phyloP scores from a whole-genome alignment of 805 yeast genomes.

The Ogataea parapolymorpha region DNA sequence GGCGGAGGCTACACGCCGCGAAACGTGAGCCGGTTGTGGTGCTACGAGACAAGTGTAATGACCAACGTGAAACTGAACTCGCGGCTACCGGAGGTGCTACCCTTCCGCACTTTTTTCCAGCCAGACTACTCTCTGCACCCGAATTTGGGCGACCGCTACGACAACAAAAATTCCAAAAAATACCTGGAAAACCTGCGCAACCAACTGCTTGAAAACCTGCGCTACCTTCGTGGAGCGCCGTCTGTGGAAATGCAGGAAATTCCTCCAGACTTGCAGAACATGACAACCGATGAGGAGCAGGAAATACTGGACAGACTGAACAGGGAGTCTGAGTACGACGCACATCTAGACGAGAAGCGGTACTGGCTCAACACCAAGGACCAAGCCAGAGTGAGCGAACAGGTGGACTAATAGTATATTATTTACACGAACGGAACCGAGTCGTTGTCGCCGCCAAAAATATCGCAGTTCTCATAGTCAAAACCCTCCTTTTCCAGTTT shows the following conservation, averaged over 20 bases:
- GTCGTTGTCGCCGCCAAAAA: slow-evolving; percentile 32
- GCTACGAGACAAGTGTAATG: slow-evolving; percentile 89
- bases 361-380: slow-evolving; percentile 39
- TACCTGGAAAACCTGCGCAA: slow-evolving; percentile 77
- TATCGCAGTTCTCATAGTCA: slow-evolving; percentile 23
- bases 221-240: slow-evolving; percentile 87
- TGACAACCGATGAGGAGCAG: slow-evolving; percentile 45
- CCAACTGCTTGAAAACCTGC: slow-evolving; percentile 73
- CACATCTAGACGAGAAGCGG: slow-evolving; percentile 34
- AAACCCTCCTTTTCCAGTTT: slow-evolving; percentile 26
- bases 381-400: slow-evolving; percentile 35
- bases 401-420: slow-evolving; percentile 21
- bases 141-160: slow-evolving; percentile 69
- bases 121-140: slow-evolving; percentile 94
- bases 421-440: slow-evolving; percentile 34
- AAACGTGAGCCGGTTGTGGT: slow-evolving; percentile 93
- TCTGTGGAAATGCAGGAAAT: slow-evolving; percentile 88
- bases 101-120: slow-evolving; percentile 78
- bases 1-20: slow-evolving; percentile 99
- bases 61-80: slow-evolving; percentile 73
- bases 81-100: slow-evolving; percentile 70
- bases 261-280: slow-evolving; percentile 60
- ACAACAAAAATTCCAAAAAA: slow-evolving; percentile 79
- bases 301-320: slow-evolving; percentile 33
- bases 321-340: slow-evolving; percentile 35